A percentile compares a stretch with the other conserved stretches of the same genome.
Evolutionary conservation across 2,329 filamentous ascomycete species (phyloP).

Genomic region (Cadophora malorum): DNA sequence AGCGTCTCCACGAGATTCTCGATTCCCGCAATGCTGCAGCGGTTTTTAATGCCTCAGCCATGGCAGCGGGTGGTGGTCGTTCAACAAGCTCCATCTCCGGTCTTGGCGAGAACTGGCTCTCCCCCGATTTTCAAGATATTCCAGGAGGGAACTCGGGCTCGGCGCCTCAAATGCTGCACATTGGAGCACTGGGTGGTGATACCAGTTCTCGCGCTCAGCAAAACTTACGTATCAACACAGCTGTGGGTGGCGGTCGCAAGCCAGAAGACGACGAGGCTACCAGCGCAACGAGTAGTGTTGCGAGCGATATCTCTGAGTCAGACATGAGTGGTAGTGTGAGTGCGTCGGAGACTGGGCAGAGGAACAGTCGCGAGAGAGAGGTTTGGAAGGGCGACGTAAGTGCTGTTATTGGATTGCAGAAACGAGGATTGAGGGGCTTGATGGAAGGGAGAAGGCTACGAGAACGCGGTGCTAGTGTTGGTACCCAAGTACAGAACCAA

Average conservation of each 20-base stretch:
- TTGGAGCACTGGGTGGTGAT: constrained; percentile 34
- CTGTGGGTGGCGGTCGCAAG: constrained; percentile 50
- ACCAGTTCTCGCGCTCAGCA: constrained; percentile 36
- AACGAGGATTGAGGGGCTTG: constrained; percentile 85
- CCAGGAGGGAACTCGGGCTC: constrained; percentile 30
- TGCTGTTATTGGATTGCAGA: constrained; percentile 94
- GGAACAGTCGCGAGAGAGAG: constrained; percentile 57
- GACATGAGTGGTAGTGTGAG: constrained; percentile 44
- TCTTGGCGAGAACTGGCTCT: constrained; percentile 57
- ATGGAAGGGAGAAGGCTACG: constrained; percentile 93
- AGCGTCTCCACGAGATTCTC: constrained; percentile 85
- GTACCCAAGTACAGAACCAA: constrained; percentile 25
- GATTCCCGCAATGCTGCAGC: constrained; percentile 95
- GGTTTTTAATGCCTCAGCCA: constrained; percentile 97
- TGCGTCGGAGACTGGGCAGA: constrained; percentile 49
- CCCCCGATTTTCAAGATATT: constrained; percentile 51
- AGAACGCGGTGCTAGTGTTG: constrained; percentile 63
- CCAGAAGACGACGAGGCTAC: constrained; percentile 46
- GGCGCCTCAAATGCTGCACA: constrained; percentile 30
- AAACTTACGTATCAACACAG: constrained; percentile 57
- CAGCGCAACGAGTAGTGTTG: constrained; percentile 40
- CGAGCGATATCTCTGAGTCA: constrained; percentile 40
- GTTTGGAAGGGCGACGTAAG: constrained; percentile 84
- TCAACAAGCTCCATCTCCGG: constrained; percentile 68
- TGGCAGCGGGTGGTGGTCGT: constrained; percentile 93